Conservation (phyloP, 768 basidiomycete species). For the Asterophora lycoperdoides region DNA sequence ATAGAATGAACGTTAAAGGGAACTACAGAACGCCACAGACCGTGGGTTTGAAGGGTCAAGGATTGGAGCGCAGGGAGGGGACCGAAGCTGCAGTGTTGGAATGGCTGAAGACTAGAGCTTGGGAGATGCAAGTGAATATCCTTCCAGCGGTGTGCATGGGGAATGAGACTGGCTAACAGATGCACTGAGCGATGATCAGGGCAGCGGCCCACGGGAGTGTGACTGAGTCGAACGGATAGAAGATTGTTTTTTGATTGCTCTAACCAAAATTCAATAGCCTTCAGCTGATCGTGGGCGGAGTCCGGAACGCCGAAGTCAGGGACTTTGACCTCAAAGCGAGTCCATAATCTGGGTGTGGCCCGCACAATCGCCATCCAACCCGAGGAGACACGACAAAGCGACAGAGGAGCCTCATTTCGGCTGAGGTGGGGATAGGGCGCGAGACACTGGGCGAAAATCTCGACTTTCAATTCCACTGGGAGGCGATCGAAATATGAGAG, state of each 20-base stretch:
- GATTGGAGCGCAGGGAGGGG: slow-evolving; percentile 28
- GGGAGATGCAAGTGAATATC: slow-evolving; percentile 33
- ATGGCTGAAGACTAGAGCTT: slow-evolving; percentile 20
- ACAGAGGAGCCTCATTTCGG: slow-evolving; percentile 31
- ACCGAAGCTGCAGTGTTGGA: slow-evolving; percentile 20
- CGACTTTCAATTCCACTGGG: slow-evolving; percentile 42
- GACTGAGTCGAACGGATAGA: slow-evolving; percentile 29
- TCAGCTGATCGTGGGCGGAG: slow-evolving; percentile 15
- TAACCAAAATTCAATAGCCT: slow-evolving; percentile 32
- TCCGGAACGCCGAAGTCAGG: slow-evolving; percentile 13
- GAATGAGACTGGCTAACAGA: slow-evolving; percentile 27
- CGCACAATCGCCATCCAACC: slow-evolving; percentile 38
- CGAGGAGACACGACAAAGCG: slow-evolving; percentile 37
- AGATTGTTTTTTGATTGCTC: slow-evolving; percentile 30
- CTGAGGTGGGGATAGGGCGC: slow-evolving; percentile 28
- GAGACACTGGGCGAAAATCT: slow-evolving; percentile 42
- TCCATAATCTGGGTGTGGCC: slow-evolving; percentile 44
- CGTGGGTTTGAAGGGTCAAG: slow-evolving; percentile 28
- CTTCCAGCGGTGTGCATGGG: slow-evolving; percentile 34
- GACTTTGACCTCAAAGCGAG: slow-evolving; percentile 36
- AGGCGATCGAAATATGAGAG: slow-evolving; percentile 30
- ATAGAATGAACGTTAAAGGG: slow-evolving; percentile 23
- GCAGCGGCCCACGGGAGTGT: slow-evolving; percentile 17
- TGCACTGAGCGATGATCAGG: slow-evolving; percentile 22
- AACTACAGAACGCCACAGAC: slow-evolving; percentile 16